These are phyloP conservation scores for Septoria linicola DNA, from an alignment of 2,329 filamentous ascomycete species.

Conservation along the genomic window DNA sequence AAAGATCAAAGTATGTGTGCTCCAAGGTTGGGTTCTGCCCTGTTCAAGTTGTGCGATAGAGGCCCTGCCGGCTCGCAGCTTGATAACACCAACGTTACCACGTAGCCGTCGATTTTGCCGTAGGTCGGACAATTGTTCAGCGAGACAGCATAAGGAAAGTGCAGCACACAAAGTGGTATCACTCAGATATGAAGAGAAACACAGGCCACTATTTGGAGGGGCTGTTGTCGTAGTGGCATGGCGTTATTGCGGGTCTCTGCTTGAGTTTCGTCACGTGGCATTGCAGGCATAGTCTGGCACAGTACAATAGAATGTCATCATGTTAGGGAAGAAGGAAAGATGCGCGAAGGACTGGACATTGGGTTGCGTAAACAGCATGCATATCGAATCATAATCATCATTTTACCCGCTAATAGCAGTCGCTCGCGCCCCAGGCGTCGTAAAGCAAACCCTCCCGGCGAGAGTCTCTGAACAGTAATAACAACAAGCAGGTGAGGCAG, in stretches of 20 bases:
- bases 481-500: not conserved
- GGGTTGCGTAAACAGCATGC: no score
- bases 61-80: no score
- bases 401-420: not conserved
- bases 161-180: not conserved
- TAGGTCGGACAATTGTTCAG: no score
- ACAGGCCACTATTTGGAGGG: constrained; percentile 6
- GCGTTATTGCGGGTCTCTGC: constrained; percentile 7
- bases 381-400: constrained; percentile 1
- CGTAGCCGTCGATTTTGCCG: no score
- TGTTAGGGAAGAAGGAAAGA: no score
- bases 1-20: not conserved
- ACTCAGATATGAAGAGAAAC: constrained; percentile 1
- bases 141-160: not conserved
- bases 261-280: not conserved
- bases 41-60: not conserved
- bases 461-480: not conserved
- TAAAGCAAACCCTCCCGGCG: not conserved
- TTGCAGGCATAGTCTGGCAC: no score
- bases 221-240: constrained; percentile 5
- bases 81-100: no score
- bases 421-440: not conserved
- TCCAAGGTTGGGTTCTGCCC: not conserved
- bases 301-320: no score
- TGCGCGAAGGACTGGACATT: no score